Evolutionary conservation across 2,329 filamentous ascomycete species (phyloP).

Genomic region (Thelonectria blattea): DNA sequence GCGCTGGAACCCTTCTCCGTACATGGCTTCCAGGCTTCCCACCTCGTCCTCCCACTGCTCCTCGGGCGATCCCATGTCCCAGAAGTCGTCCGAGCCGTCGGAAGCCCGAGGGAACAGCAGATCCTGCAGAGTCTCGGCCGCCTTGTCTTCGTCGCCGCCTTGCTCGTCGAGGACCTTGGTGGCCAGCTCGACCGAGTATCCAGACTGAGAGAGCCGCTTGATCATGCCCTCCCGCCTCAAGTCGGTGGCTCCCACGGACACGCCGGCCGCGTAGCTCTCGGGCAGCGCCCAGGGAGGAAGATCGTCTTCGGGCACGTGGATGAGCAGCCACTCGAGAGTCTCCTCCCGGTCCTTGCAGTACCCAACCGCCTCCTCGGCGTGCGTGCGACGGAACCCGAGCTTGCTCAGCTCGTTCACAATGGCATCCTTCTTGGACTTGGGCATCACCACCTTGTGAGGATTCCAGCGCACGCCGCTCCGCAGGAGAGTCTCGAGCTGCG

Average conservation of each 20-base stretch:
- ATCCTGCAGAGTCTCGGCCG: constrained; percentile 80
- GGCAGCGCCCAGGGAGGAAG: constrained; percentile 91
- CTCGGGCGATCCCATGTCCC: constrained; percentile 58
- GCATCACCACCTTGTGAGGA: constrained; percentile 72
- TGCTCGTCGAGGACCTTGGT: constrained; percentile 75
- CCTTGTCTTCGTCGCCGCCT: constrained; percentile 73
- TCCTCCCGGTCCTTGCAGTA: constrained; percentile 93
- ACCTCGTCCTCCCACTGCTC: constrained; percentile 87
- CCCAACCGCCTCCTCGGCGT: constrained; percentile 84
- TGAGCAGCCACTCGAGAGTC: constrained; percentile 91
- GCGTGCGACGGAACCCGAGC: constrained; percentile 88
- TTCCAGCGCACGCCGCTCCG: constrained; percentile 87
- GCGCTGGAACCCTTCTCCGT: constrained; percentile 72
- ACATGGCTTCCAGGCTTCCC: constrained; percentile 83
- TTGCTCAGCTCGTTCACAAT: constrained; percentile 76
- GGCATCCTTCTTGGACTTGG: constrained; percentile 58
- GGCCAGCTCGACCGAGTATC: constrained; percentile 86
- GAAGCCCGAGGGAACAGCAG: constrained; percentile 40
- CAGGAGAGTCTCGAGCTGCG: constrained; percentile 80
- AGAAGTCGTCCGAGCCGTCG: constrained; percentile 48
- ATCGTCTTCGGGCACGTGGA: constrained; percentile 97
- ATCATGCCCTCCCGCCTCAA: constrained; percentile 81
- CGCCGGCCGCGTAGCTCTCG: constrained; percentile 87
- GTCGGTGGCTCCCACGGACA: constrained; percentile 83
- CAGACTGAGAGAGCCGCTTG: constrained; percentile 79